A percentile compares a stretch with the other conserved stretches of the same genome.
These are phyloP conservation scores for Nemania abortiva DNA, from an alignment of 2,329 filamentous ascomycete genomes.

Conservation along the genomic window DNA sequence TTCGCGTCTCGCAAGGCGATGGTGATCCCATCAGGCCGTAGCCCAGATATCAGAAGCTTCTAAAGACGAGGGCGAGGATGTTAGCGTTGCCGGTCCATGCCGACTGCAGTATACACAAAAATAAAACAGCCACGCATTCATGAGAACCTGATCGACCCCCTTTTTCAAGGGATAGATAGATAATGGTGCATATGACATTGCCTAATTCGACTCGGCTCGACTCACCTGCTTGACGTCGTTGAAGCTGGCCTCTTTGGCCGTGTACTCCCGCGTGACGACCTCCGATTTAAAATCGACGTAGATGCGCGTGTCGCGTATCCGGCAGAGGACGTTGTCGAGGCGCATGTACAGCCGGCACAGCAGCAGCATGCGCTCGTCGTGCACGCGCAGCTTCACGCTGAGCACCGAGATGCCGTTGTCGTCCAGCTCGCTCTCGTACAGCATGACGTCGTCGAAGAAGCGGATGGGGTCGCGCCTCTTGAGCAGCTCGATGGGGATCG, in stretches of 20 bases:
- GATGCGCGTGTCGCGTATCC: slow-evolving; percentile 89
- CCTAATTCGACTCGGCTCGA: slow-evolving; percentile 25
- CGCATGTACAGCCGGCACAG: slow-evolving; percentile 91
- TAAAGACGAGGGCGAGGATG: slow-evolving; percentile 32
- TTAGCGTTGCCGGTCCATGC: slow-evolving; percentile 4
- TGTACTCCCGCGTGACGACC: slow-evolving; percentile 89
- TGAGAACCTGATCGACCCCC: not conserved
- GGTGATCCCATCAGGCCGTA: slow-evolving; percentile 72
- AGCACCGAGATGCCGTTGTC: slow-evolving; percentile 95
- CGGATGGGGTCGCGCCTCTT: slow-evolving; percentile 92
- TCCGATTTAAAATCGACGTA: slow-evolving; percentile 88
- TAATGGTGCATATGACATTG: not conserved
- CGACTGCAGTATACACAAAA: not conserved
- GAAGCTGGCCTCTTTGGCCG: slow-evolving; percentile 85
- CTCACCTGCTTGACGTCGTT: slow-evolving; percentile 78
- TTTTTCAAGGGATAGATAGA: slow-evolving; percentile 8
- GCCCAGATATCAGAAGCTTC: slow-evolving; percentile 55
- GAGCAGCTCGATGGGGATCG: slow-evolving; percentile 87
- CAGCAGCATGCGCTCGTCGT: slow-evolving; percentile 87
- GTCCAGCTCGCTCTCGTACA: slow-evolving; percentile 97
- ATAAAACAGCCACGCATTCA: not conserved
- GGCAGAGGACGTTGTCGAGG: slow-evolving; percentile 87
- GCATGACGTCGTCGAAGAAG: slow-evolving; percentile 95
- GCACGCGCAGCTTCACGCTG: slow-evolving; percentile 91
- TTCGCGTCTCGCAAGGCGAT: slow-evolving; percentile 78